Evolutionary conservation across 2,329 filamentous ascomycete genomes (phyloP).

Genomic region (Lachnellula arida): DNA sequence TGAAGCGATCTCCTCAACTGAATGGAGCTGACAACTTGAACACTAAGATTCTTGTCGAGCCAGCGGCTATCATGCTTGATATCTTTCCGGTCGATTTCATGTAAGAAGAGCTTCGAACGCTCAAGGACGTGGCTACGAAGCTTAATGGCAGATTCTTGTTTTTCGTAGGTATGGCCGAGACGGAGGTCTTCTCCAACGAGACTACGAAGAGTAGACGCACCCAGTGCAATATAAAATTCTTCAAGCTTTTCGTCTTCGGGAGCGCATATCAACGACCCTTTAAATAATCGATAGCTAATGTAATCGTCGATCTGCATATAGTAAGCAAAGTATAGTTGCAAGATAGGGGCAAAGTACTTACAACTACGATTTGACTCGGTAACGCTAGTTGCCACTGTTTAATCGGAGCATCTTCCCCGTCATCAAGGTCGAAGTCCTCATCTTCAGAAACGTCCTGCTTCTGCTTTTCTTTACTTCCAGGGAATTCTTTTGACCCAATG

Average conservation of each 20-base stretch:
- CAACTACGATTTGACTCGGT: slow-evolving; percentile 67
- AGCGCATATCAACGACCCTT: slow-evolving; percentile 74
- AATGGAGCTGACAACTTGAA: slow-evolving; percentile 74
- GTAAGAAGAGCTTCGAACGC: slow-evolving; percentile 81
- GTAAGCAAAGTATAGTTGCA: slow-evolving; percentile 3
- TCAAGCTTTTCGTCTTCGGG: slow-evolving; percentile 88
- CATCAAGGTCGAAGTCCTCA: slow-evolving; percentile 31
- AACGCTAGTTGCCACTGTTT: slow-evolving; percentile 65
- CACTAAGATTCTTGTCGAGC: slow-evolving; percentile 79
- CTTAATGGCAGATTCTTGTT: slow-evolving; percentile 63
- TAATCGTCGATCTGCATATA: slow-evolving; percentile 66
- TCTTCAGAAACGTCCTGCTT: slow-evolving; percentile 8
- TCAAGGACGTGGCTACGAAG: slow-evolving; percentile 81
- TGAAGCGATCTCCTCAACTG: slow-evolving; percentile 71
- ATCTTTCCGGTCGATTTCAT: slow-evolving; percentile 66
- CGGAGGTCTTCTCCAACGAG: slow-evolving; percentile 74
- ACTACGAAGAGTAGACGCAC: slow-evolving; percentile 69
- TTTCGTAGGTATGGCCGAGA: slow-evolving; percentile 54
- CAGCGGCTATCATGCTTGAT: slow-evolving; percentile 85
- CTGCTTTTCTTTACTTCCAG: slow-evolving; percentile 20
- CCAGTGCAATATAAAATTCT: slow-evolving; percentile 76
- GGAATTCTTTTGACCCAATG: slow-evolving; percentile 74
- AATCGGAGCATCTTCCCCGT: slow-evolving; percentile 40
- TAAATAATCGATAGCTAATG: slow-evolving; percentile 84
- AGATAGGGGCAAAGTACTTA: slow-evolving; percentile 8